Evolutionary conservation across 192 early-diverging fungal species (phyloP), one percentile per base, ranked within the genome.

Genomic region (Coemansia sp.): DNA sequence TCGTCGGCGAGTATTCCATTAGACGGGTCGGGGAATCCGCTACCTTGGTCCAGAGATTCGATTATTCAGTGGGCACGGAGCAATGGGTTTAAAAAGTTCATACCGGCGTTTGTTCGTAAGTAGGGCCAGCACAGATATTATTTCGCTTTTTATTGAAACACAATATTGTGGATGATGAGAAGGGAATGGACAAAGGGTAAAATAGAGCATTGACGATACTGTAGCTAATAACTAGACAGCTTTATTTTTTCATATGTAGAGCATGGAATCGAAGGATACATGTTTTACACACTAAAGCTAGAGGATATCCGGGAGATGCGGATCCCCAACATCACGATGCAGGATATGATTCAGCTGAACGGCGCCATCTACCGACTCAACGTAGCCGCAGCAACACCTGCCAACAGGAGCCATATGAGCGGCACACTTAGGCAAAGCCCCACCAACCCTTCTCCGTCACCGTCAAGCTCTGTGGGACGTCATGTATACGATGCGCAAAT

Each of bases 261-360:
- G 72, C 42, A 74, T 39, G 80, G 80, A 0, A 77, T 82, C 39
- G 74, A 77, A 45, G 80, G 74, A 15, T 67, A 77, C 39, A 68
- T 72, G 49, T 77, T 82, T 26, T 82, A 82, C 36, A 74, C 75
- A 52, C 60, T 82, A 3, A 52, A 62, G 55, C 61, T 82, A 15
- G 80, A 82, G 65, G 69, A 71, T 16, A 65, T 82, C 49, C 70
- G 71, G 15, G 71, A 64, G 43, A 82, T 82, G 80, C 46, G 48
- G 63, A 69, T 82, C 26, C 80, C 80, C 3, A 64, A 63, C 26
- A 75, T 67, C 26, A 66, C 71, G 21, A 74, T 82, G 74, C 71
- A 76, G 66, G 80, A 82, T 36, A 60, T 71, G 41, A 76, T 82
- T 41, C 80, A 77, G 72, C 74, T 82, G 61, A 82, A 82, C 54